Conservation (phyloP, 148 eudicot genomes). For the Vaccinium darrowii region DNA sequence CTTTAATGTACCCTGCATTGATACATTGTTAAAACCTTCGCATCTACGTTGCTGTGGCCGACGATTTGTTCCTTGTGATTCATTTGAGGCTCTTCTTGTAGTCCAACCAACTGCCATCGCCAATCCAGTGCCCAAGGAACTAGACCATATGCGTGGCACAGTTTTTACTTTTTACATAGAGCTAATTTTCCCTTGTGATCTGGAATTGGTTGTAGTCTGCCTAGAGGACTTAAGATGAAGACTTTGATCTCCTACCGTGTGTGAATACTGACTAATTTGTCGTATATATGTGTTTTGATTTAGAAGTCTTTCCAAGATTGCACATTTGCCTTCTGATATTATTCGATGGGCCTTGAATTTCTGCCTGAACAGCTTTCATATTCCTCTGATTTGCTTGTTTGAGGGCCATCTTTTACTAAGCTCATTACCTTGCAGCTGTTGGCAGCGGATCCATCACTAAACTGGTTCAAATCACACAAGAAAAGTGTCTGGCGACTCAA, state of each 20-base stretch:
- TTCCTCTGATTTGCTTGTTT: background rate
- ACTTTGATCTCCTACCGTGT: background rate
- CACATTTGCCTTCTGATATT: background rate
- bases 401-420: constrained; percentile 15
- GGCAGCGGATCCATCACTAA: constrained; percentile 75
- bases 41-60: background rate
- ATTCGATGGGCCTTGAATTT: background rate
- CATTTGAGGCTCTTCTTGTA: background rate
- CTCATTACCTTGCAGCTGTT: constrained; percentile 55
- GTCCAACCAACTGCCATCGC: too few relatives aligned
- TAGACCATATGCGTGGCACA: too few relatives aligned
- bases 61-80: background rate
- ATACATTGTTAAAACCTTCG: background rate
- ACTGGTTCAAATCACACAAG: constrained; percentile 76
- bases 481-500: constrained; percentile 56
- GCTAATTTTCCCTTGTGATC: too few relatives aligned
- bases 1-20: background rate
- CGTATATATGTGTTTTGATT: background rate
- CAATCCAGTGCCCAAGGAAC: too few relatives aligned
- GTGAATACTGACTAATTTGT: background rate
- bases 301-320: background rate
- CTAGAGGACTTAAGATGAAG: too few relatives aligned
- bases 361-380: background rate
- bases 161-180: too few relatives aligned
- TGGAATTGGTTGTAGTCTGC: too few relatives aligned